phyloP scores from a whole-genome alignment of 768 basidiomycete genomes.

The Guyanaporus albipodus region DNA sequence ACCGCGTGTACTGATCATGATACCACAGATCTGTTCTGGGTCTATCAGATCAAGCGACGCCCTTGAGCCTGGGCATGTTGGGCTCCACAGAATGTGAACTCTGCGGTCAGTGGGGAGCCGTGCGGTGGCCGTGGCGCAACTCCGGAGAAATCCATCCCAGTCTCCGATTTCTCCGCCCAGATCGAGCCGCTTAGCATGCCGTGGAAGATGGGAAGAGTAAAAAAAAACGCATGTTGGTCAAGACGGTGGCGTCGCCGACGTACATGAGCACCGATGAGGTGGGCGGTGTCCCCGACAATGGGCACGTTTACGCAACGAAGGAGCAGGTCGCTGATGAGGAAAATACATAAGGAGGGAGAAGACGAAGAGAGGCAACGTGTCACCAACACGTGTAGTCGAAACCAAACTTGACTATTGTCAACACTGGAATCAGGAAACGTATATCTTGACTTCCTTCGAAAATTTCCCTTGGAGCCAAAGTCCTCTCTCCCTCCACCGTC shows the following conservation, averaged over 20 bases:
- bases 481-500: conserved; percentile 24
- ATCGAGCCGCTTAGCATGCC: conserved; percentile 8
- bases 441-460: conserved; percentile 36
- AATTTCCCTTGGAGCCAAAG: conserved; percentile 34
- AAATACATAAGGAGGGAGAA: conserved; percentile 18
- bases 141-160: background rate
- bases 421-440: conserved; percentile 29
- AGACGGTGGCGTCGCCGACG: conserved; percentile 3
- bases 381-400: conserved; percentile 34
- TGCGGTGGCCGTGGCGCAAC: background rate
- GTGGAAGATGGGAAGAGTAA: background rate
- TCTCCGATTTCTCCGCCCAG: background rate
- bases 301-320: conserved; percentile 29
- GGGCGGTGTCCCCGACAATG: conserved; percentile 11
- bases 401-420: conserved; percentile 16
- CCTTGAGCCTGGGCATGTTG: conserved; percentile 19
- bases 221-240: conserved; percentile 2
- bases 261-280: background rate
- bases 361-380: conserved; percentile 28
- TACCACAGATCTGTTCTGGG: conserved; percentile 5
- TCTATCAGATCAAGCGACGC: conserved; percentile 12
- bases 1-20: conserved; percentile 19
- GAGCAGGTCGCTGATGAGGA: conserved; percentile 10
- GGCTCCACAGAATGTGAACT: conserved; percentile 5
- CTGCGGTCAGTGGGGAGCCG: background rate